Conservation (phyloP, 2,329 filamentous ascomycete genomes). For the Neonectria faginata region DNA sequence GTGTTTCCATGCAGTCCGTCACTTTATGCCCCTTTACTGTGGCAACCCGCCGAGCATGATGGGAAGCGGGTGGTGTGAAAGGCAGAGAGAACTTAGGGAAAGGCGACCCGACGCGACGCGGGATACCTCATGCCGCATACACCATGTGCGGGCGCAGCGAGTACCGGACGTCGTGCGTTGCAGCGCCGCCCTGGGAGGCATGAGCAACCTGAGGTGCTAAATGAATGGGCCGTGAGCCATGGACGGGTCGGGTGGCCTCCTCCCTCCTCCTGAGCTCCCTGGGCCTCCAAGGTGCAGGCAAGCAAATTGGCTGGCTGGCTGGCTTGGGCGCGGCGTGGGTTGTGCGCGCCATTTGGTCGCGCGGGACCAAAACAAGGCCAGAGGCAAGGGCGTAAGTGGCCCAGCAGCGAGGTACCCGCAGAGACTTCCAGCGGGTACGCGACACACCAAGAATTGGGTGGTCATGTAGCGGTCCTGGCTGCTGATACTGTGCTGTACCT, state of each 20-base stretch:
- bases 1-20: constrained; percentile 18
- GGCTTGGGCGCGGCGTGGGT: constrained; percentile 43
- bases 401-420: constrained; percentile 47
- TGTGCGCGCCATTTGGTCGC: constrained; percentile 43
- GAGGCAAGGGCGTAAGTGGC: constrained; percentile 43
- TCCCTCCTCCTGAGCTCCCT: neutral
- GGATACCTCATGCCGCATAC: constrained; percentile 44
- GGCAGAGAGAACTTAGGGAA: constrained; percentile 19
- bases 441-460: constrained; percentile 51
- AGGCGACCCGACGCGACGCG: constrained; percentile 25
- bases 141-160: constrained; percentile 42
- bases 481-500: constrained; percentile 56
- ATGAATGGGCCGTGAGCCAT: constrained; percentile 14
- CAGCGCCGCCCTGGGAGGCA: constrained; percentile 25
- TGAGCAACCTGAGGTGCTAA: neutral
- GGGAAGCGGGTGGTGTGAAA: constrained; percentile 20
- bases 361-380: constrained; percentile 45
- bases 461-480: constrained; percentile 48
- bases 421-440: constrained; percentile 53
- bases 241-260: constrained; percentile 25
- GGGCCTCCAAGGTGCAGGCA: constrained; percentile 32
- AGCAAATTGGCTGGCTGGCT: constrained; percentile 39
- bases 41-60: constrained; percentile 14
- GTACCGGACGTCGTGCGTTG: constrained; percentile 41
- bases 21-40: constrained; percentile 20